Evolutionary conservation across 2,329 filamentous ascomycete species (phyloP).

Genomic region (Trichophyton rubrum): DNA sequence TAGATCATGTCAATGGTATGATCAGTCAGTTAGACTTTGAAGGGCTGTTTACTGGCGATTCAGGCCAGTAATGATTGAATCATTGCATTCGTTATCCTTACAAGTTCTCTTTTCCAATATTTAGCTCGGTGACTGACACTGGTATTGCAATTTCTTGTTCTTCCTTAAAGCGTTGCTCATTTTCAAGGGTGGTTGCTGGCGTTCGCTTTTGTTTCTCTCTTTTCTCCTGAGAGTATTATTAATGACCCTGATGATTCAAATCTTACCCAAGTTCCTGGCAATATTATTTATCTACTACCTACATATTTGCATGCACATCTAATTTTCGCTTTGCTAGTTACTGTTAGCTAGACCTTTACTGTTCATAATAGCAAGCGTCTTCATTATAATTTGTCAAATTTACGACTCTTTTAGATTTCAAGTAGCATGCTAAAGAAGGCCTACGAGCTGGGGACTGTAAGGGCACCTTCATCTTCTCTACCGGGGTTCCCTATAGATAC

Average conservation of each 20-base stretch:
- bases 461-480: too few relatives aligned
- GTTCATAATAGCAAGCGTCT: neutral
- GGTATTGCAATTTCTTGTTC: neutral
- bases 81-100: neutral
- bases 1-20: slow-evolving; percentile 52
- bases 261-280: neutral
- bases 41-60: slow-evolving; percentile 31
- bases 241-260: neutral
- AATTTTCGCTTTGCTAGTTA: neutral
- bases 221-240: neutral
- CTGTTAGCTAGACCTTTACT: neutral
- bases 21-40: slow-evolving; percentile 56
- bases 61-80: neutral
- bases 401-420: too few relatives aligned
- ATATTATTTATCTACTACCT: neutral
- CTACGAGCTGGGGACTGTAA: too few relatives aligned
- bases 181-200: neutral
- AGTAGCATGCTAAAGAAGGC: too few relatives aligned
- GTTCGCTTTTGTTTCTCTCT: neutral
- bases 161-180: slow-evolving; percentile 3
- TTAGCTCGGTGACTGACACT: neutral
- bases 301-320: neutral
- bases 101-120: neutral
- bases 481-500: too few relatives aligned
- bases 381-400: neutral